Base-by-base conservation (phyloP, 2,329 filamentous ascomycete species). In the Fusarium globosum region DNA sequence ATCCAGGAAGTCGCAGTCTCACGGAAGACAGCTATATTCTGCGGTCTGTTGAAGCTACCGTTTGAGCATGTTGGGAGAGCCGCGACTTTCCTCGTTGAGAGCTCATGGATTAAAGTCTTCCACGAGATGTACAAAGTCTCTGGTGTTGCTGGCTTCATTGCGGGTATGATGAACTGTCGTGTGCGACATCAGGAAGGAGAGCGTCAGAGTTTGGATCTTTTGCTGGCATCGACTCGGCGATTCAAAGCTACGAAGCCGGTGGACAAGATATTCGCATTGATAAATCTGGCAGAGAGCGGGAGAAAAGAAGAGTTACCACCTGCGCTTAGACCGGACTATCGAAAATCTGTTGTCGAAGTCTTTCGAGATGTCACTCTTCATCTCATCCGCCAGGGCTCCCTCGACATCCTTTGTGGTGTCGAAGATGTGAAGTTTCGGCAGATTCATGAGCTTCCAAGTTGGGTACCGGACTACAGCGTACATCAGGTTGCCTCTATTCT, bases 291-390 rank as follows among this genome's bases (percentile, higher is more conserved):
- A 2, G 35, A 55, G 20, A 55, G 51, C 4, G 20, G 23, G 4
- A 41, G 35, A 4, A 7, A 9, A 7, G 35, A 41, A 9, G 20
- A 0, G 0, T 2, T 39, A 8, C 35, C 14, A 1, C 20, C 7
- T 1, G 20, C 35, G 7, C 35, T 55, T n/a, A 28, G 20, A 1
- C 51, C 35, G 8, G 35, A 55, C 2, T 55, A 55, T 16, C 11
- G 23, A 18, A 55, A 28, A 11, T 55, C 51, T 18, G 35, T 55
- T 28, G 51, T 55, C 14, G 51, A 41, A 3, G 35, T 55, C 20
- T 55, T 55, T 11, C 35, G 51, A 28, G 51, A 55, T 41, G 35
- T 55, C 10, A 55, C 51, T 10, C 35, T 55, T 11, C 14, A 55
- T 10, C 51, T 55, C 20, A 39, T 28, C 6, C 4, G 51, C 4